Conservation (phyloP, 2,329 filamentous ascomycete species). For the Fusarium chuoi region DNA sequence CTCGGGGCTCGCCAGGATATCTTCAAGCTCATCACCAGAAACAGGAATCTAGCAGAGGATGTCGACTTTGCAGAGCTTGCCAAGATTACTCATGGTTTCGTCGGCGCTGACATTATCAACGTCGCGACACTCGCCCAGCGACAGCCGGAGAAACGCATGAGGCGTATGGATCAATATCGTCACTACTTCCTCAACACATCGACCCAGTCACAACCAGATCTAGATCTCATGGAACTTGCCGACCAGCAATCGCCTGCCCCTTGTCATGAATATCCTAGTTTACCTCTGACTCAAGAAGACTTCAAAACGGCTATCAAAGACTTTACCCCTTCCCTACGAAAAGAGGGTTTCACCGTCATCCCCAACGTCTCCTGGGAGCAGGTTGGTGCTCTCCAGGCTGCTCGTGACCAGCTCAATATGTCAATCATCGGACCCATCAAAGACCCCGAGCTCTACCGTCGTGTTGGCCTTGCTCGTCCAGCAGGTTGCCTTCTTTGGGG, state of each 20-base stretch:
- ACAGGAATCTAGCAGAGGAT: conserved; percentile 71
- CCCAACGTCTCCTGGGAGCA: conserved; percentile 94
- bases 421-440: conserved; percentile 93
- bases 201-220: not conserved
- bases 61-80: conserved; percentile 81
- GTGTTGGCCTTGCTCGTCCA: conserved; percentile 81
- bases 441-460: conserved; percentile 78
- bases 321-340: conserved; percentile 71
- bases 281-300: conserved; percentile 54
- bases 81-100: conserved; percentile 89
- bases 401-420: conserved; percentile 82
- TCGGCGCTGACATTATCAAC: conserved; percentile 86
- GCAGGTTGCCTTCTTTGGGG: conserved; percentile 96
- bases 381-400: conserved; percentile 83
- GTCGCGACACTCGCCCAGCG: conserved; percentile 60
- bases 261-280: not conserved
- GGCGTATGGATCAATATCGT: not conserved
- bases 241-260: not conserved
- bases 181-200: not conserved
- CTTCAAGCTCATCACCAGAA: conserved; percentile 75
- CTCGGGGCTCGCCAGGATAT: conserved; percentile 82
- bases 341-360: conserved; percentile 94
- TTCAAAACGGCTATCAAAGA: conserved; percentile 80
- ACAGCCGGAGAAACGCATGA: not conserved
- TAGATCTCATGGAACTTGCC: conserved; percentile 29